Percentiles rank a stretch among this genome's conserved stretches.
These are phyloP conservation scores for Wolfiporia cocos DNA, from an alignment of 1,284 basidiomycete species.

Conservation along the genomic window DNA sequence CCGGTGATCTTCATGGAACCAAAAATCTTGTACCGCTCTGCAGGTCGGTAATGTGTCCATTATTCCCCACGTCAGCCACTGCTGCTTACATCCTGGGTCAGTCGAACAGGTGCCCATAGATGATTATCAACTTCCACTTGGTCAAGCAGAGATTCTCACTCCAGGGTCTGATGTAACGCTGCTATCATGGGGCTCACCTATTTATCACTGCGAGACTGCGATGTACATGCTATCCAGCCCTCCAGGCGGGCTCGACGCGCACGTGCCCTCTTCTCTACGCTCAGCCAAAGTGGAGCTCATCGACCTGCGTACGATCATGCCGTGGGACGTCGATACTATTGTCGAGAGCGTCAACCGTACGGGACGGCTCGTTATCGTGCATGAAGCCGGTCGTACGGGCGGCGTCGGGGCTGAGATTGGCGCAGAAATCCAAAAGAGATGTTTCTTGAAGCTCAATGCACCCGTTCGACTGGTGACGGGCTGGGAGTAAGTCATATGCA, in stretches of 20 bases:
- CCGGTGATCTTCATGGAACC: slow-evolving; percentile 95
- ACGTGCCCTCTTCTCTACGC: slow-evolving; percentile 68
- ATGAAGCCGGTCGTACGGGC: slow-evolving; percentile 82
- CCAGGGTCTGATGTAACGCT: slow-evolving; percentile 82
- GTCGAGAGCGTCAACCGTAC: slow-evolving; percentile 81
- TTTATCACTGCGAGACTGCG: slow-evolving; percentile 87
- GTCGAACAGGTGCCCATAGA: slow-evolving; percentile 91
- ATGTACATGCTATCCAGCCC: slow-evolving; percentile 65
- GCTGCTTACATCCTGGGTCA: slow-evolving; percentile 15
- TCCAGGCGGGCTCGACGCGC: slow-evolving; percentile 54
- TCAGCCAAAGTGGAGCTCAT: slow-evolving; percentile 82
- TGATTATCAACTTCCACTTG: slow-evolving; percentile 81
- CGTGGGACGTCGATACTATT: slow-evolving; percentile 82
- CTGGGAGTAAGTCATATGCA: slow-evolving; percentile 96
- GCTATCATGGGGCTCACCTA: slow-evolving; percentile 87
- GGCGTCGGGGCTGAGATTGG: slow-evolving; percentile 87
- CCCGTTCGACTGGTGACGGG: slow-evolving; percentile 84
- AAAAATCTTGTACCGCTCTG: slow-evolving; percentile 83
- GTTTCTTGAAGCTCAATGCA: slow-evolving; percentile 83
- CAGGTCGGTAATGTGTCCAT: slow-evolving; percentile 36
- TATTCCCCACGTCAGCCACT: slow-evolving; percentile 4
- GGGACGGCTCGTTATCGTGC: slow-evolving; percentile 82
- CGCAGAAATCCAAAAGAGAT: slow-evolving; percentile 80
- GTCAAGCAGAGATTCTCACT: slow-evolving; percentile 70
- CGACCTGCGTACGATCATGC: slow-evolving; percentile 85